Conservation (phyloP, 163 green algal genomes). For the Trebouxiophyceae sp. region DNA sequence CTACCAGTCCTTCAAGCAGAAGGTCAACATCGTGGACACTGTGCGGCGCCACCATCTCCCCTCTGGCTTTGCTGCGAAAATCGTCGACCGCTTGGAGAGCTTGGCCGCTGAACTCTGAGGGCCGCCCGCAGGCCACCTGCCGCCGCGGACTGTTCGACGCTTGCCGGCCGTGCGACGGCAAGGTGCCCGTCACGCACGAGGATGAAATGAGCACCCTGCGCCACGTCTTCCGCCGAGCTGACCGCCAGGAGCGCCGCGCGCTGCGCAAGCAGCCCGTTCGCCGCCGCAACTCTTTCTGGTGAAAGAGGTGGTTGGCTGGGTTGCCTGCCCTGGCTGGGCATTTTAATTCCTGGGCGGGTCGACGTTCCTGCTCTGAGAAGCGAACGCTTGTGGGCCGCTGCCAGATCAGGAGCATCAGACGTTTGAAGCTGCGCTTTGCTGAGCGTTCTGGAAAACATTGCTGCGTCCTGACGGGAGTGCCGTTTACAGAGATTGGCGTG, state of each 20-base stretch:
- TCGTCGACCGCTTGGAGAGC: background rate
- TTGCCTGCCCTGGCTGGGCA: too few relatives aligned
- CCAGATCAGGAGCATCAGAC: too few relatives aligned
- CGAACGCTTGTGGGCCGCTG: too few relatives aligned
- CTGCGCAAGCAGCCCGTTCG: background rate
- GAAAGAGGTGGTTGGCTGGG: too few relatives aligned
- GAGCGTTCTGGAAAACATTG: too few relatives aligned
- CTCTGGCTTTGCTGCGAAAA: background rate
- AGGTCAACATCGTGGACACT: constrained; percentile 19
- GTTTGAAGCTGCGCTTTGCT: too few relatives aligned
- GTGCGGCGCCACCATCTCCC: constrained; percentile 1
- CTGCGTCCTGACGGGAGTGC: too few relatives aligned
- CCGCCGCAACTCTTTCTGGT: background rate
- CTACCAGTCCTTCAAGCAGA: constrained; percentile 17
- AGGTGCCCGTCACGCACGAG: constrained; percentile 19
- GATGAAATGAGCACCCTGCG: constrained; percentile 18
- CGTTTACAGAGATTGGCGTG: too few relatives aligned
- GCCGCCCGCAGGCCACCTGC: constrained; percentile 3
- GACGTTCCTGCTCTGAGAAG: too few relatives aligned
- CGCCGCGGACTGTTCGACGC: constrained; percentile 2
- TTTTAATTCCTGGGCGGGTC: too few relatives aligned
- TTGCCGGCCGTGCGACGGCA: background rate
- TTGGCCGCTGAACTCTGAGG: background rate
- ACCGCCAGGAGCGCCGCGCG: constrained; percentile 10
- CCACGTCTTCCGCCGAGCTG: constrained; percentile 10